Evolutionary conservation across 257 asterid species (phyloP).

Genomic region (Solanum megistacrolobum): DNA sequence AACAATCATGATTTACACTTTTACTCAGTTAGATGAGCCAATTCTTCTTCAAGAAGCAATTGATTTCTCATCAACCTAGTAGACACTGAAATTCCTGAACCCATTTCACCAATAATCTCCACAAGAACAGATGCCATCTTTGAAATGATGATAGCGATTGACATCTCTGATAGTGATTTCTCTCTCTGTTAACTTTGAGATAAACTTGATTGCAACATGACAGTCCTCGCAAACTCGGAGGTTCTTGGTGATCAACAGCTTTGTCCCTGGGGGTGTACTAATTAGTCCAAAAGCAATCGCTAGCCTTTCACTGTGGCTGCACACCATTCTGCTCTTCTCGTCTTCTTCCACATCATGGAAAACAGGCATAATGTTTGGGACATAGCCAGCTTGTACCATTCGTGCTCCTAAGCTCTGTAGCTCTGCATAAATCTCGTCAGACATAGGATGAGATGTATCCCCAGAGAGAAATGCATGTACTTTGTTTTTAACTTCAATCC

Average conservation of each 20-base stretch:
- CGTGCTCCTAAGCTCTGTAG: conserved; percentile 29
- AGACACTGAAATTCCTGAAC: not conserved
- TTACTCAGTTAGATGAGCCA: not conserved
- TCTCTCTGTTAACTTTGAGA: conserved; percentile 38
- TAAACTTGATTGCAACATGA: conserved; percentile 42
- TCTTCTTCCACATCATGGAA: conserved; percentile 58
- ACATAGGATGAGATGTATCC: conserved; percentile 50
- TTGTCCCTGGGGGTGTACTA: conserved; percentile 44
- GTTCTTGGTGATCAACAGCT: conserved; percentile 42
- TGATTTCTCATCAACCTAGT: not conserved
- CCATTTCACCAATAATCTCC: conserved; percentile 42
- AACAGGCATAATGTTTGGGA: conserved; percentile 35
- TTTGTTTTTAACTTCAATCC: conserved; percentile 47
- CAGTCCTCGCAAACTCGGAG: conserved; percentile 61
- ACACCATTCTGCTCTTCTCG: conserved; percentile 39
- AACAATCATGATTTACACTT: not conserved
- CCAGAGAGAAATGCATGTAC: conserved; percentile 49
- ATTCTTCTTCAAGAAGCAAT: not conserved
- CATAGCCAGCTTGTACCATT: conserved; percentile 42
- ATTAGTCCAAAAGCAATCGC: conserved; percentile 56
- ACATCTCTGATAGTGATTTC: conserved; percentile 51
- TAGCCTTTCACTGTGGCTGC: conserved; percentile 50
- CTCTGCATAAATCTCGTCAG: conserved; percentile 35
- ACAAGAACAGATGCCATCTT: conserved; percentile 50
- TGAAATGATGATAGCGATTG: conserved; percentile 53